Conservation (phyloP, 306 rosid genomes). For the Echinosophora koreensis region DNA sequence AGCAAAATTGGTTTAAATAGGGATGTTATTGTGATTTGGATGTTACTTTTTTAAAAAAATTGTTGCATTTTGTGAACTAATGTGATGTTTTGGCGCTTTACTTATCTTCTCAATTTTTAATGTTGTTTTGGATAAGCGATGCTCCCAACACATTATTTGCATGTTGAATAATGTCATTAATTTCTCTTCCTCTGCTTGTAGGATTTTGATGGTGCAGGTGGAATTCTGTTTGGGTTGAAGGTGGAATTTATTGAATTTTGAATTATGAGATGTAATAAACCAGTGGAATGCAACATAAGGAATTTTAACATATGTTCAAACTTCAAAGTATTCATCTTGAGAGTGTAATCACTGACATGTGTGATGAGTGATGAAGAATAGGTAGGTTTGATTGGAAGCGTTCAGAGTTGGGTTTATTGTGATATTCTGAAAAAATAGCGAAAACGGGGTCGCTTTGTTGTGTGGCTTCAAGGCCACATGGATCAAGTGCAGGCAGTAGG, state of each 20-base stretch:
- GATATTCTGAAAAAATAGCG: slow-evolving; percentile 70
- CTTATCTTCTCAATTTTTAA: not conserved
- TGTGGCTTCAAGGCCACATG: slow-evolving; percentile 99
- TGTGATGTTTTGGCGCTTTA: slow-evolving; percentile 10
- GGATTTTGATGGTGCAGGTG: slow-evolving; percentile 27
- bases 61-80: slow-evolving; percentile 8
- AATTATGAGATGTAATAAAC: not conserved
- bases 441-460: slow-evolving; percentile 99
- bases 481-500: slow-evolving; percentile 82
- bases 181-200: slow-evolving; percentile 20
- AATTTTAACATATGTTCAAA: slow-evolving; percentile 7
- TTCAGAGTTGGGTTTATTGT: slow-evolving; percentile 44
- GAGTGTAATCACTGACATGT: slow-evolving; percentile 17
- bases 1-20: not conserved
- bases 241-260: slow-evolving; percentile 25
- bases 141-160: not conserved
- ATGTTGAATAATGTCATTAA: not conserved
- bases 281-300: slow-evolving; percentile 27
- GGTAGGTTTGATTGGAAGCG: slow-evolving; percentile 52
- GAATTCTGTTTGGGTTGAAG: slow-evolving; percentile 33
- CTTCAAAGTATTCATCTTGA: slow-evolving; percentile 7
- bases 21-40: slow-evolving; percentile 25
- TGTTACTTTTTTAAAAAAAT: not conserved
- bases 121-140: not conserved
- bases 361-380: slow-evolving; percentile 37